Percentiles rank a stretch among this genome's conserved stretches.
These are phyloP conservation scores for Crithidia sp. DNA, from an alignment of 208 protist species.

Conservation along the genomic window DNA sequence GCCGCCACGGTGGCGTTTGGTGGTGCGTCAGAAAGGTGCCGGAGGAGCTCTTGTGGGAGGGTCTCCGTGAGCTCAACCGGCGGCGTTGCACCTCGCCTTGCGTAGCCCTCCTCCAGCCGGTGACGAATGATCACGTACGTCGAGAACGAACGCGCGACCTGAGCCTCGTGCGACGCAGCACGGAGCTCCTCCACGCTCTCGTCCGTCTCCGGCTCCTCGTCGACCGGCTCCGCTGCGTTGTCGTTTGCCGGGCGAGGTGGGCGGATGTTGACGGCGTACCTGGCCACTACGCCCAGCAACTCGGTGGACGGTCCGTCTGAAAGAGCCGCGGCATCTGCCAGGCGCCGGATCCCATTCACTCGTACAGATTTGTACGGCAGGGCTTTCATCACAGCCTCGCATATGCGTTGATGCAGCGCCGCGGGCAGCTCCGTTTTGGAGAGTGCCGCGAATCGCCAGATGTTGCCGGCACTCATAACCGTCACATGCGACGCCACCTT, in stretches of 20 bases:
- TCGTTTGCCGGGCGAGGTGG: conserved; percentile 39
- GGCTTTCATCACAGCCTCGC: conserved; percentile 33
- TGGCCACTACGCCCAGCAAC: conserved; percentile 45
- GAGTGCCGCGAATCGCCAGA: conserved; percentile 38
- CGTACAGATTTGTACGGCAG: conserved; percentile 33
- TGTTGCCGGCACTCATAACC: conserved; percentile 22
- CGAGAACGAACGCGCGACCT: conserved; percentile 48
- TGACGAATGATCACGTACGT: conserved; percentile 45
- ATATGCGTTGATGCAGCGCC: conserved; percentile 36
- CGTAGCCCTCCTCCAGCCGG: conserved; percentile 53
- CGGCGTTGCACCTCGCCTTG: conserved; percentile 36
- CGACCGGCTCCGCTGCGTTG: not conserved
- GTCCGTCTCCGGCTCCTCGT: conserved; percentile 24
- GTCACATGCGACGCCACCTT: conserved; percentile 50
- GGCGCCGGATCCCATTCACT: conserved; percentile 21
- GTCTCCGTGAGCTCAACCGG: conserved; percentile 37
- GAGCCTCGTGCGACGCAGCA: conserved; percentile 20
- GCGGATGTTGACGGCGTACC: conserved; percentile 62
- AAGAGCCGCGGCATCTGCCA: conserved; percentile 28
- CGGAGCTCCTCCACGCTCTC: conserved; percentile 24
- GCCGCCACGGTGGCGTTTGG: conserved; percentile 41
- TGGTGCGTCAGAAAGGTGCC: conserved; percentile 30
- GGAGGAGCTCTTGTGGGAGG: conserved; percentile 53
- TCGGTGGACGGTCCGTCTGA: conserved; percentile 44
- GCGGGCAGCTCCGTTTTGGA: conserved; percentile 45